These are phyloP conservation scores for Patellaria atrata DNA, from an alignment of 495 filamentous ascomycete genomes.

Conservation along the genomic window DNA sequence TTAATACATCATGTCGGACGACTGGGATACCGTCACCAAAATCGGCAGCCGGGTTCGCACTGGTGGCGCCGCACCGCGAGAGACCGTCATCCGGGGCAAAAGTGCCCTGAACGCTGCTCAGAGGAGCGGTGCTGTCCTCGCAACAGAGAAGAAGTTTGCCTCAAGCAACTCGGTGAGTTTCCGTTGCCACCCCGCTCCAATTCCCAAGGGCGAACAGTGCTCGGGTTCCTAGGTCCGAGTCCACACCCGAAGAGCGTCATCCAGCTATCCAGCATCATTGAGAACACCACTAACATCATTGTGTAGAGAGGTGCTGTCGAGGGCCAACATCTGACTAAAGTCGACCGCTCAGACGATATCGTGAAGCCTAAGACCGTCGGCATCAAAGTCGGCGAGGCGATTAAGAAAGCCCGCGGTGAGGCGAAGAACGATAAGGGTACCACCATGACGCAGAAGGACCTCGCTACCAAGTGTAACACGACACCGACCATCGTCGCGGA, in stretches of 20 bases:
- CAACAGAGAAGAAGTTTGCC: slow-evolving; percentile 86
- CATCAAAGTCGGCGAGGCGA: slow-evolving; percentile 61
- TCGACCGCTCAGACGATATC: slow-evolving; percentile 95
- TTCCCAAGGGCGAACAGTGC: slow-evolving; percentile 5
- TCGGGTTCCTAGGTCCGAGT: background rate
- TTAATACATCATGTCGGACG: slow-evolving; percentile 46
- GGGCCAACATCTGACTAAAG: slow-evolving; percentile 93
- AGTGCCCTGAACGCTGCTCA: slow-evolving; percentile 76
- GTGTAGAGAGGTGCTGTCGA: slow-evolving; percentile 45
- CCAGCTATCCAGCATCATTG: background rate
- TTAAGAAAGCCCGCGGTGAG: slow-evolving; percentile 54
- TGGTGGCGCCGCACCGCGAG: slow-evolving; percentile 47
- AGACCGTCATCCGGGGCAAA: slow-evolving; percentile 79
- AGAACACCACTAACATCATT: slow-evolving; percentile 3
- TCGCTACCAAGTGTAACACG: slow-evolving; percentile 87
- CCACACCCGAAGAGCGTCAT: background rate
- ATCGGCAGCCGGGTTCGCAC: slow-evolving; percentile 71
- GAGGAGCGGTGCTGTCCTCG: slow-evolving; percentile 57
- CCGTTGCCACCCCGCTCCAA: slow-evolving; percentile 11
- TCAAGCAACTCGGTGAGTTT: slow-evolving; percentile 61
- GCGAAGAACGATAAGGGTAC: slow-evolving; percentile 35
- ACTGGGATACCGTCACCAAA: slow-evolving; percentile 84
- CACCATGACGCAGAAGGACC: slow-evolving; percentile 95
- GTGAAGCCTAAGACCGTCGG: slow-evolving; percentile 89
- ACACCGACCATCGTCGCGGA: slow-evolving; percentile 64